Evolutionary conservation across 768 basidiomycete species (phyloP).

Genomic region (Suillus cothurnatus): DNA sequence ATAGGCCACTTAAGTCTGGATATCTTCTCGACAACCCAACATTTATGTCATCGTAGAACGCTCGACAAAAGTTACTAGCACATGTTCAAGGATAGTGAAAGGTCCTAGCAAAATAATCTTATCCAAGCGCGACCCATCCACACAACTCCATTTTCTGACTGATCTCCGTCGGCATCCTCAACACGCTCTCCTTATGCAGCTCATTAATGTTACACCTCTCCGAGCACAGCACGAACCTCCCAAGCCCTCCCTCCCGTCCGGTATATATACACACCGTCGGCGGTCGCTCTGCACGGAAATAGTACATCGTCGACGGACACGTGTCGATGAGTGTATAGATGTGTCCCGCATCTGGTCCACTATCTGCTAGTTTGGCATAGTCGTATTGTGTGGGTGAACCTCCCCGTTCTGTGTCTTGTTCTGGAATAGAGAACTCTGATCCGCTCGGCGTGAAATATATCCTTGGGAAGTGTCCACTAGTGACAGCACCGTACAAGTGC

Average conservation of each 20-base stretch:
- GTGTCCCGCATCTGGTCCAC: not conserved
- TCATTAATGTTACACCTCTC: constrained; percentile 18
- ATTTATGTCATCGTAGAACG: too few species aligned
- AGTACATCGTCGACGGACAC: constrained; percentile 15
- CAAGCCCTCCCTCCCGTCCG: constrained; percentile 24
- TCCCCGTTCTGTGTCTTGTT: not conserved
- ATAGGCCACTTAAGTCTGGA: too few species aligned
- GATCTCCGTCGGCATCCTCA: too few species aligned
- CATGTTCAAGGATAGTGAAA: too few species aligned
- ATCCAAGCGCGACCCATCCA: too few species aligned
- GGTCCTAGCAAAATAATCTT: too few species aligned
- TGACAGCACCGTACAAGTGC: constrained; percentile 17
- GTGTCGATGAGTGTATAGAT: constrained; percentile 23
- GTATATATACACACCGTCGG: constrained; percentile 14
- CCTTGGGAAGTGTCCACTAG: constrained; percentile 8
- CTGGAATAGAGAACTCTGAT: constrained; percentile 11
- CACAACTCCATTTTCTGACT: too few species aligned
- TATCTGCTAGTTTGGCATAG: not conserved
- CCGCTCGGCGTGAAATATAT: constrained; percentile 8
- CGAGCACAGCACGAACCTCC: constrained; percentile 24
- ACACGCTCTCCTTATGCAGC: constrained; percentile 19
- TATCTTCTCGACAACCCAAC: too few species aligned
- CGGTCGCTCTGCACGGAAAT: not conserved
- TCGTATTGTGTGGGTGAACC: constrained; percentile 10
- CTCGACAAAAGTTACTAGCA: too few species aligned